Base-by-base conservation (phyloP, 345 rosid genomes). In the Erodium maritimum region DNA sequence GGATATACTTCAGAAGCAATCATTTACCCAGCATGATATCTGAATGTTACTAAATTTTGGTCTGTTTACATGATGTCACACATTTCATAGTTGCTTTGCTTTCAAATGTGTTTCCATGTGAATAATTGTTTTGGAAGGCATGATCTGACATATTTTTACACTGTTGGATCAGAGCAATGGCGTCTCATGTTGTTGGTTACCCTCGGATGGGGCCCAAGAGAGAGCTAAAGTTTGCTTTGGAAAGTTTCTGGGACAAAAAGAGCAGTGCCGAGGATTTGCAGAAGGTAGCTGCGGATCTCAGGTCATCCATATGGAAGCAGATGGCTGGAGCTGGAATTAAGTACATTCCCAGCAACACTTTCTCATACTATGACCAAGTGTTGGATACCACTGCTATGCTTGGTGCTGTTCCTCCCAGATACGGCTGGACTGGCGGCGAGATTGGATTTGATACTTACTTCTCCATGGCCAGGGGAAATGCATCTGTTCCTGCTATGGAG, bases 151-250 rank as follows among this genome's bases (percentile, higher is more conserved):
- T 29, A n/a, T 29, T 29, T 29, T 29, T 5, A 29, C 37, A 29
- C 37, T 75, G 66, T 50, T 50, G 18, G 16, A 42, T 64, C 80
- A 56, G 72, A 65, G 37, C 37, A 75, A 91, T 91, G 98, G 93
- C 93, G 4, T 86, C 96, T 24, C 98, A 91, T 78, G 76, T 91
- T 75, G 98, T 86, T 80, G 96, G 98, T 79, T 91, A 91, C 34
- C 98, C 98, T 24, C 95, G 96, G 37, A 91, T 91, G 98, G 98
- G 95, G 50, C 96, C 97, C 69, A 91, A 88, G 82, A 91, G 96
- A 69, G 97, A 88, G 88, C 91, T 91, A 63, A 91, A 91, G 75
- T 88, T 91, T 55, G 98, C 98, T 1, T 70, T 89, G 91, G 99
- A 93, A 51, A 87, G 95, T 19, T 93, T 93, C 79, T 93, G 99